Evolutionary conservation across 768 basidiomycete genomes (phyloP), one percentile per base, ranked within the genome.

Genomic region (Chalciporus piperatus): DNA sequence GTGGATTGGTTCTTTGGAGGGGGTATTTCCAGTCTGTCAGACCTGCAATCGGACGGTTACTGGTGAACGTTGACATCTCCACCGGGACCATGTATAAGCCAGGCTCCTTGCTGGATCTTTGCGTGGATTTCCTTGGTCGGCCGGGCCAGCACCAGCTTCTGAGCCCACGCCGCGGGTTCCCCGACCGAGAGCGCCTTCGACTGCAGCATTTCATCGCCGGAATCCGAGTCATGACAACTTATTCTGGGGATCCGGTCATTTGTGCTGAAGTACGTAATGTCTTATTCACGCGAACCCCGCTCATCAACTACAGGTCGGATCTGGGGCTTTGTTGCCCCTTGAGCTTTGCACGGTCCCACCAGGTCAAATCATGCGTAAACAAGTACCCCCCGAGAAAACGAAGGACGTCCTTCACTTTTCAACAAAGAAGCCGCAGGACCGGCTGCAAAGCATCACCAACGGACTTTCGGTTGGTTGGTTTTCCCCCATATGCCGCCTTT

Each of bases 1-100:
- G 65, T 0, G 89, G 90, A 0, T 74, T 92, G 3, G 76, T 81
- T 13, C 74, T 89, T 0, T 88, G 87, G 87, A 76, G 89, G 3
- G 89, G 89, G 0, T 89, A 87, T 49, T 91, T 92, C 68, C 89
- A 91, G 62, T 87, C 85, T 0, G 77, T 89, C 12, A 76, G 89
- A 19, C 88, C 89, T 4, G 80, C 79, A 0, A 75, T 83, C 16
- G 82, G 82, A 0, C 71, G 72, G 0, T 77, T 92, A 59, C 65
- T 89, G 23, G 72, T 91, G 57, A 92, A 91, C 51, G 76, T 92
- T 56, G 89, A 92, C 54, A 87, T 89, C 42, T 81, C 84, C 0
- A 87, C 88, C 0, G 89, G 84, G 0, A 78, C 83, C 23, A 87
- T 92, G 84, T 90, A 84, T 63, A 81, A 80, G 58, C 68, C 78